These are phyloP conservation scores for Begonia peltatifolia DNA, from an alignment of 306 rosid species.

Conservation along the genomic window DNA sequence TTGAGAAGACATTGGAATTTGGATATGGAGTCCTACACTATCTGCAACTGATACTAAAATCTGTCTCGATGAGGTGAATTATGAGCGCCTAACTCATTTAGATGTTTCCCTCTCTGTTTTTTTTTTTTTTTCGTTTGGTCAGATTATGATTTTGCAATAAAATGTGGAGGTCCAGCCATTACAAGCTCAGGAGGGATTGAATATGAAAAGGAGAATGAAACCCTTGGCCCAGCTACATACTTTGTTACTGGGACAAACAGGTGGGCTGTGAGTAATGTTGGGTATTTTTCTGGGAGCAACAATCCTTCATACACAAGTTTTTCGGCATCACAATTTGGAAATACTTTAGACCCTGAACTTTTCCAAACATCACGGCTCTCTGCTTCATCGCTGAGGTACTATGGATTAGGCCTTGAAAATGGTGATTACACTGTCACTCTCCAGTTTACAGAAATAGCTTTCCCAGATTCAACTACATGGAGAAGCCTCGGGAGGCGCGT, in stretches of 20 bases:
- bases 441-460: conserved; percentile 44
- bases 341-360: conserved; percentile 31
- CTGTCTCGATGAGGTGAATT: no score
- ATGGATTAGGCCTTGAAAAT: conserved; percentile 58
- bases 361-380: conserved; percentile 62
- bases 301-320: conserved; percentile 14
- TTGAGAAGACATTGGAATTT: no score
- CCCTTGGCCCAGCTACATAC: conserved; percentile 64
- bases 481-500: conserved; percentile 52
- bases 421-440: conserved; percentile 54
- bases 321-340: conserved; percentile 26
- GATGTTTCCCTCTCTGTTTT: neutral
- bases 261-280: conserved; percentile 74
- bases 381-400: conserved; percentile 71
- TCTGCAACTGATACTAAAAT: no score
- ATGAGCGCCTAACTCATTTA: neutral
- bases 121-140: conserved; percentile 5
- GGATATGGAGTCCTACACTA: no score
- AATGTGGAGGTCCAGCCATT: conserved; percentile 47
- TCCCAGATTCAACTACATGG: conserved; percentile 32
- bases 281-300: conserved; percentile 21
- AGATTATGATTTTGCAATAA: conserved; percentile 53
- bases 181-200: conserved; percentile 18
- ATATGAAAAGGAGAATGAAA: conserved; percentile 33
- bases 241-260: conserved; percentile 31